phyloP scores from a whole-genome alignment of 2,329 filamentous ascomycete species.

The Dendryphion nanum region DNA sequence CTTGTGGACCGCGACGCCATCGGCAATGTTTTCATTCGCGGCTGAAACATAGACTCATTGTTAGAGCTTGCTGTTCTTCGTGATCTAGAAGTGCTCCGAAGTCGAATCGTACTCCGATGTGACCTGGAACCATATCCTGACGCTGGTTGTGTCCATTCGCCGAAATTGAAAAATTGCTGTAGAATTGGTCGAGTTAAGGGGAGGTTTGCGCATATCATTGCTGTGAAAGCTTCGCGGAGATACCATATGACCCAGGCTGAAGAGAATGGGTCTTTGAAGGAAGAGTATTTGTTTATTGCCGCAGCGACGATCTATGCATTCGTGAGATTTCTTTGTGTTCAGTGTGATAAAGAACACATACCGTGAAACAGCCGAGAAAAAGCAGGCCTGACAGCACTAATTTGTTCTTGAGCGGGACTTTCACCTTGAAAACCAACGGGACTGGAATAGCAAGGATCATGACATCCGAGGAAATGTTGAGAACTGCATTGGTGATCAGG shows the following conservation, averaged over 20 bases:
- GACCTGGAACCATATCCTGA: neutral
- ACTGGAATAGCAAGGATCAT: conserved; percentile 39
- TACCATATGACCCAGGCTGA: conserved; percentile 4
- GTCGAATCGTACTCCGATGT: too few relatives aligned
- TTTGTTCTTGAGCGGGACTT: conserved; percentile 45
- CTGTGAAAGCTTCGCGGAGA: conserved; percentile 5
- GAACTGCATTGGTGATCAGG: conserved; percentile 18
- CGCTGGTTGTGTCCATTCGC: neutral
- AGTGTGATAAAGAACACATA: conserved; percentile 13
- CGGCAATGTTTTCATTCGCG: too few relatives aligned
- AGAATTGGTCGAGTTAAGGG: conserved; percentile 58
- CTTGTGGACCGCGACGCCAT: neutral
- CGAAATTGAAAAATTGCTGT: conserved; percentile 40
- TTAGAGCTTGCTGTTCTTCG: too few relatives aligned
- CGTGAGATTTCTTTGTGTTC: conserved; percentile 41
- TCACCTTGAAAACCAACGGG: conserved; percentile 39
- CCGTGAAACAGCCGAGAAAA: conserved; percentile 43
- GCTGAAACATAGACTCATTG: too few relatives aligned
- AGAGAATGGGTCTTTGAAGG: conserved; percentile 3
- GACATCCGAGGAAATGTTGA: conserved; percentile 40
- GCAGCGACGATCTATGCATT: conserved; percentile 86
- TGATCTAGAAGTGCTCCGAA: too few relatives aligned
- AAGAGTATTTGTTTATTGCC: conserved; percentile 81
- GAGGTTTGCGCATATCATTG: conserved; percentile 52
- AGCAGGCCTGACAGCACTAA: conserved; percentile 53